phyloP scores from a whole-genome alignment of 441 rosid genomes.

The Manihot esculenta region DNA sequence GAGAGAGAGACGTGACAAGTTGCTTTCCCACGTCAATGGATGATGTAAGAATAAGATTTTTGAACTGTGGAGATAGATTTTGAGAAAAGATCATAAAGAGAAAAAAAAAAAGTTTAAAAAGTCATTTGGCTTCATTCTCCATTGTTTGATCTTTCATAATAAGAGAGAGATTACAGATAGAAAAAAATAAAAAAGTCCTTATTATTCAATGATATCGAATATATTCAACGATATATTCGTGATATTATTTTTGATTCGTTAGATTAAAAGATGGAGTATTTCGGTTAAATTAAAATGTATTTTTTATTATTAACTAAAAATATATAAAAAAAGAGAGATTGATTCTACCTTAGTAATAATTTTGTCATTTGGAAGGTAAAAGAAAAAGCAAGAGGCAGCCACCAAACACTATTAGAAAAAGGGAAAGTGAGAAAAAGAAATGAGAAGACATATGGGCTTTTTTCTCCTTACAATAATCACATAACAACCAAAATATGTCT shows the following conservation, averaged over 20 bases:
- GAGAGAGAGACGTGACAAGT: constrained; percentile 9
- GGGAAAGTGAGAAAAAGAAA: constrained; percentile 24
- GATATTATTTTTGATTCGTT: too few relatives aligned
- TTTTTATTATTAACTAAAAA: too few relatives aligned
- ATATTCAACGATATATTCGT: too few relatives aligned
- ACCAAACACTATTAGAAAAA: constrained; percentile 16
- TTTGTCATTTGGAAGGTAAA: constrained; percentile 10
- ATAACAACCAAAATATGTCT: background rate
- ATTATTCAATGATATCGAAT: too few relatives aligned
- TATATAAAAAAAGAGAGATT: too few relatives aligned
- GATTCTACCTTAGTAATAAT: too few relatives aligned
- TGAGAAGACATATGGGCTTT: background rate
- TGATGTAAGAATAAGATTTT: constrained; percentile 9
- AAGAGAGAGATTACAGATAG: too few relatives aligned
- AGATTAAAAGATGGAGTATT: too few relatives aligned
- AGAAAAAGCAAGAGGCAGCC: constrained; percentile 17
- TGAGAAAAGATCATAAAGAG: constrained; percentile 11
- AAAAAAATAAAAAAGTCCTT: too few relatives aligned
- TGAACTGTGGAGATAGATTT: constrained; percentile 17
- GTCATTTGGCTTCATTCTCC: constrained; percentile 10
- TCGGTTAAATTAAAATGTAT: too few relatives aligned
- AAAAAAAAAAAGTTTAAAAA: background rate
- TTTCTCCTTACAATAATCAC: constrained; percentile 8
- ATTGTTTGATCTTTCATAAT: background rate
- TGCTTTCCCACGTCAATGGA: constrained; percentile 19